Evolutionary conservation across 208 protist genomes (phyloP).

Genomic region (Acanthamoeba triangularis): DNA sequence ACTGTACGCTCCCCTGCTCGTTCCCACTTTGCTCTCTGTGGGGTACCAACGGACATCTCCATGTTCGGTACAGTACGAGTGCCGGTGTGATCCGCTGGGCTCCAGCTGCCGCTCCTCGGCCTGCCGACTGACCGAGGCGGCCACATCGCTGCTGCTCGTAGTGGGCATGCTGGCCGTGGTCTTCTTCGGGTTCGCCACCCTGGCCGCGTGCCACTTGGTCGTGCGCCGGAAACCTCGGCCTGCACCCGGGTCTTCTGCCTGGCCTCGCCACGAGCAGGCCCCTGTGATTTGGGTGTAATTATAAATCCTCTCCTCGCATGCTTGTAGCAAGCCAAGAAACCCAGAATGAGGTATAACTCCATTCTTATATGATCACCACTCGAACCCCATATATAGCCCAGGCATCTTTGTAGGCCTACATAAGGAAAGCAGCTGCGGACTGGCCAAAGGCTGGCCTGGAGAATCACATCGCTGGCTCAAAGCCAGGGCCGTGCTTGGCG

Average conservation of each 20-base stretch:
- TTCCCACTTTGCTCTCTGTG: neutral
- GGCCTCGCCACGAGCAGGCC: neutral
- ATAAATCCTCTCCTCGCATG: neutral
- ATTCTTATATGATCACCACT: too few relatives aligned
- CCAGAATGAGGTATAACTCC: too few relatives aligned
- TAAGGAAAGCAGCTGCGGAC: too few relatives aligned
- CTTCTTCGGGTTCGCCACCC: neutral
- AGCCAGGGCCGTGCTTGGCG: constrained; percentile 10
- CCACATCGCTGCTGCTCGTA: neutral
- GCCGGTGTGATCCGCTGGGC: neutral
- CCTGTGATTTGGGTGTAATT: neutral
- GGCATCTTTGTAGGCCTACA: too few relatives aligned
- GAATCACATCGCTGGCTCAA: neutral
- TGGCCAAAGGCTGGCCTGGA: too few relatives aligned
- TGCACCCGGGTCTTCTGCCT: too few relatives aligned
- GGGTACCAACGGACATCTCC: neutral
- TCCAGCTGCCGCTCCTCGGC: neutral
- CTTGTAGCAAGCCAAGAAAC: neutral
- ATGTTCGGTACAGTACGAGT: neutral
- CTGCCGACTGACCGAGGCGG: neutral
- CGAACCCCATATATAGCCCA: too few relatives aligned
- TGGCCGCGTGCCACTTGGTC: neutral
- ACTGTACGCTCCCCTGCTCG: neutral
- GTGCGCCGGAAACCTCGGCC: neutral
- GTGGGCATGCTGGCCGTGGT: neutral